Conservation (phyloP, 2,329 filamentous ascomycete genomes). For the Teratosphaeriaceae sp. region DNA sequence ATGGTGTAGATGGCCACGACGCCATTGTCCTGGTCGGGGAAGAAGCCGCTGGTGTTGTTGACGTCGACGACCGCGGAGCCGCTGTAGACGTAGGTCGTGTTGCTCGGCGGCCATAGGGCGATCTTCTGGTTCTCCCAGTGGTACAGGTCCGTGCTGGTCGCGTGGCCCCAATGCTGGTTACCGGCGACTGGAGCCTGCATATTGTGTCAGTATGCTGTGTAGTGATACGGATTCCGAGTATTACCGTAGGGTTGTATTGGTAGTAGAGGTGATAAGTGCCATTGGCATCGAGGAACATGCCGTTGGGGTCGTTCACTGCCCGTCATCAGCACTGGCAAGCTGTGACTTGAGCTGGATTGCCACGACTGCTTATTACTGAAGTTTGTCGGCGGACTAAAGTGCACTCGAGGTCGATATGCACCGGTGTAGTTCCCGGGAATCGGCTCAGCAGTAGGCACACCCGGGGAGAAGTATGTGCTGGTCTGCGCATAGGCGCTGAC, state of each 20-base stretch:
- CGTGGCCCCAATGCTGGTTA: constrained; percentile 61
- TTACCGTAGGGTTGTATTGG: constrained; percentile 49
- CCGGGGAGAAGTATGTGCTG: constrained; percentile 20
- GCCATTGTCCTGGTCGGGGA: constrained; percentile 52
- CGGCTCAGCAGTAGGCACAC: constrained; percentile 29
- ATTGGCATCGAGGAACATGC: constrained; percentile 52
- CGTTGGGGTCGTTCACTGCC: constrained; percentile 59
- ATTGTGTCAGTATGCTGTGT: not conserved
- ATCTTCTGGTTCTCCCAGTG: constrained; percentile 60
- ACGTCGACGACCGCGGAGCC: constrained; percentile 54
- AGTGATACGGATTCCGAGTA: no score
- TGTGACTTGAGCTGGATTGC: no score
- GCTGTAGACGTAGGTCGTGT: constrained; percentile 47
- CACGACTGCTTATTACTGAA: no score
- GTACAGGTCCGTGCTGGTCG: constrained; percentile 45
- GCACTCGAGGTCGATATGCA: constrained; percentile 45
- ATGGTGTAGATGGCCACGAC: constrained; percentile 57
- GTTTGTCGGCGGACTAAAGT: constrained; percentile 48
- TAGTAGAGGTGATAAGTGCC: constrained; percentile 60
- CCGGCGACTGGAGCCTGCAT: constrained; percentile 37
- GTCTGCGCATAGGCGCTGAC: no score
- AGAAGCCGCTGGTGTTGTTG: constrained; percentile 62
- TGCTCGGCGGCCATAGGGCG: constrained; percentile 52
- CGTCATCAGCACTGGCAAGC: no score
- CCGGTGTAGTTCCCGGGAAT: constrained; percentile 36